Evolutionary conservation across 306 rosid genomes (phyloP).

Genomic region (Acacia acuminata): DNA sequence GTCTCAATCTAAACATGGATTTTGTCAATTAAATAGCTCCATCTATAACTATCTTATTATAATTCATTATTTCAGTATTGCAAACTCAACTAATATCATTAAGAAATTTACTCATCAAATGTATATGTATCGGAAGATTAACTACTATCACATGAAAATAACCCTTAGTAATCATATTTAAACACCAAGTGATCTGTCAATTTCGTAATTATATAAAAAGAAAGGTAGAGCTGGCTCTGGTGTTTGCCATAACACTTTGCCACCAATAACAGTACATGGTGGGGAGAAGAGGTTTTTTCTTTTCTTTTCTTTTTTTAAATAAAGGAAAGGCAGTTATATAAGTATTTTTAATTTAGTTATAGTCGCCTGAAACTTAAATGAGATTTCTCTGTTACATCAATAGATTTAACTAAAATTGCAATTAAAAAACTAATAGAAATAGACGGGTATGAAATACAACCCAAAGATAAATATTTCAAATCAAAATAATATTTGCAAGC

Average conservation of each 20-base stretch:
- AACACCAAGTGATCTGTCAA: neutral
- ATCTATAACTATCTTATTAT: neutral
- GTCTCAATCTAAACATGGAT: too few species aligned
- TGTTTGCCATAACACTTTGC: too few species aligned
- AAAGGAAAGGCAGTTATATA: neutral
- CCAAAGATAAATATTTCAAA: neutral
- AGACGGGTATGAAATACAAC: neutral
- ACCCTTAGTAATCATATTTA: neutral
- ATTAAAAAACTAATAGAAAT: neutral
- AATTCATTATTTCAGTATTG: neutral
- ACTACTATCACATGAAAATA: neutral
- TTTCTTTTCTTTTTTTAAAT: too few species aligned
- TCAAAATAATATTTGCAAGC: neutral
- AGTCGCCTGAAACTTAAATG: too few species aligned
- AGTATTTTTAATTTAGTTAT: too few species aligned
- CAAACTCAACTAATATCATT: too few species aligned
- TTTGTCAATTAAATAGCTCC: neutral
- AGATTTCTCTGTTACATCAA: too few species aligned
- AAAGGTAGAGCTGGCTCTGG: too few species aligned
- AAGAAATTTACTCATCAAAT: neutral
- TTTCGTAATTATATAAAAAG: too few species aligned
- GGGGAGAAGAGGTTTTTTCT: neutral
- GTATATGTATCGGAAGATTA: neutral
- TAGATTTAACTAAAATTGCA: too few species aligned
- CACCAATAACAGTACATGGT: neutral